phyloP scores from a whole-genome alignment of 768 basidiomycete species.

The Harrya chromipes region DNA sequence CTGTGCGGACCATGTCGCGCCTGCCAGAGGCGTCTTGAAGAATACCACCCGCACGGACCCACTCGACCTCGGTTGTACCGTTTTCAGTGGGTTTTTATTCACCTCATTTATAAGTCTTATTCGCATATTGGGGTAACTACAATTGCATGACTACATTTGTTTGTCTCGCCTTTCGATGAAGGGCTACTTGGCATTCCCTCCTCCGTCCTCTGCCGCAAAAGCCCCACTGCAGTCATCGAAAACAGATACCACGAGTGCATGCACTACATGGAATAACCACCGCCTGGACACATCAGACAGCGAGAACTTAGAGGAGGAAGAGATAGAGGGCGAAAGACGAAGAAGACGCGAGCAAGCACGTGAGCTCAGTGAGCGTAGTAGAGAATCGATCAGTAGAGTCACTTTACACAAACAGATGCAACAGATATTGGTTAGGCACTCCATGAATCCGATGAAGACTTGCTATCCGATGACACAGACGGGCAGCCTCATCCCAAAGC shows the following conservation, averaged over 20 bases:
- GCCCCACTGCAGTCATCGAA: not conserved
- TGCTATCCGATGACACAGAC: too few relatives aligned
- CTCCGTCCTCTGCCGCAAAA: not conserved
- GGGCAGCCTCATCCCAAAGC: too few relatives aligned
- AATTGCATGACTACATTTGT: too few relatives aligned
- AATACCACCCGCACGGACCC: slow-evolving; percentile 58
- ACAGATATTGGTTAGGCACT: too few relatives aligned
- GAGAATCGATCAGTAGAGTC: too few relatives aligned
- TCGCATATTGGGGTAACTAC: too few relatives aligned
- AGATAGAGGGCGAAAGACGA: slow-evolving; percentile 14
- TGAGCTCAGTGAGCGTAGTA: slow-evolving; percentile 44
- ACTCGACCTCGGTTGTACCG: slow-evolving; percentile 60
- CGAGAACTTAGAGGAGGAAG: not conserved
- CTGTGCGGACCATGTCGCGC: slow-evolving; percentile 50
- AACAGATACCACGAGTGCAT: not conserved
- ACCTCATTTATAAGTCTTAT: too few relatives aligned
- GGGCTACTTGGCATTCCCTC: slow-evolving; percentile 26
- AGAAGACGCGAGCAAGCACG: slow-evolving; percentile 33
- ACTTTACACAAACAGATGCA: too few relatives aligned
- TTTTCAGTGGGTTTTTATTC: too few relatives aligned
- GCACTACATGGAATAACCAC: slow-evolving; percentile 1
- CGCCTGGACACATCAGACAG: not conserved
- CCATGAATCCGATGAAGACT: too few relatives aligned
- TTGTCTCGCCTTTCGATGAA: too few relatives aligned
- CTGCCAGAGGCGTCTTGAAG: slow-evolving; percentile 48